Conservation (phyloP, 345 rosid genomes). For the Odontarrhena argentea region DNA sequence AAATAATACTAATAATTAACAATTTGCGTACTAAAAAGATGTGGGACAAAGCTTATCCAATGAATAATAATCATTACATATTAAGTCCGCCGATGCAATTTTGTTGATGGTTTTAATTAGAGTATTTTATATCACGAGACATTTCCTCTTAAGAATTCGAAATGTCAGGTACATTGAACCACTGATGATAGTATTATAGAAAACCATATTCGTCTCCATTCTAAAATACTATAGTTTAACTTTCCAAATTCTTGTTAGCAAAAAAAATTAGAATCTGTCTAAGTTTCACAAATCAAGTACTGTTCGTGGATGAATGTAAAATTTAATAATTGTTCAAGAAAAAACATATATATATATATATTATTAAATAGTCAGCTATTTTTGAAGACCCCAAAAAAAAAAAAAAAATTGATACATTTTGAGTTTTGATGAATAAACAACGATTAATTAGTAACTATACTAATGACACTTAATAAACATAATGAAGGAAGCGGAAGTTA, state of each 20-base stretch:
- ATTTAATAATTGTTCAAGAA: neutral
- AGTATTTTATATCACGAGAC: slow-evolving; percentile 17
- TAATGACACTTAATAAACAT: slow-evolving; percentile 40
- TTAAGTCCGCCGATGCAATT: slow-evolving; percentile 28
- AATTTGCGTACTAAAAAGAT: neutral
- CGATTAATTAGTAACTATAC: neutral
- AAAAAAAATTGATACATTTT: neutral
- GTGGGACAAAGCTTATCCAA: slow-evolving; percentile 11
- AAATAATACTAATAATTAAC: too few species aligned
- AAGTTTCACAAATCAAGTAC: neutral
- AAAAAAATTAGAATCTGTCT: too few species aligned
- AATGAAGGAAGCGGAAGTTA: slow-evolving; percentile 37
- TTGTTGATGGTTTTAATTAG: slow-evolving; percentile 18
- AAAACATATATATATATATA: too few species aligned
- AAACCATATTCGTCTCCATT: neutral
- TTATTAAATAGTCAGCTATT: too few species aligned
- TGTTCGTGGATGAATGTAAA: neutral
- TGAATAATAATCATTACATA: slow-evolving; percentile 29
- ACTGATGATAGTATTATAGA: slow-evolving; percentile 2
- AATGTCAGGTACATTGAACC: slow-evolving; percentile 32
- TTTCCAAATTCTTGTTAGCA: too few species aligned
- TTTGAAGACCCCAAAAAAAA: neutral
- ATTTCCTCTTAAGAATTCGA: slow-evolving; percentile 29
- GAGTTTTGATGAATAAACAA: neutral
- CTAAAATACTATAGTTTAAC: neutral